Conservation (phyloP, 2,329 filamentous ascomycete species). For the Stylonectria norvegica region DNA sequence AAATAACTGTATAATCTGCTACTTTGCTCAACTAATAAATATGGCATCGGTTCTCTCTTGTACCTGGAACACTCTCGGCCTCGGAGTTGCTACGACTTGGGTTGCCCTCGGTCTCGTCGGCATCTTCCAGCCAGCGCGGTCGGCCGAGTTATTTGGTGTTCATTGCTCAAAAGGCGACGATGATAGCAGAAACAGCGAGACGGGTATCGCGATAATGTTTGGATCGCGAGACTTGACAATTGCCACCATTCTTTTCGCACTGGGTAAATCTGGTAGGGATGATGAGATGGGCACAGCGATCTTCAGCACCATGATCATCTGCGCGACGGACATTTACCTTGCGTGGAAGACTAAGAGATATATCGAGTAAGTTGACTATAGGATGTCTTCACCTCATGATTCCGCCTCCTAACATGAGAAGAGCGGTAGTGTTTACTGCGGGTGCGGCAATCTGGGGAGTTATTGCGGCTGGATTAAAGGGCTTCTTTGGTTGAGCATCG, state of each 20-base stretch:
- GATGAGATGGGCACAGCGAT: conserved; percentile 18
- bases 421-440: neutral
- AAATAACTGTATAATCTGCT: no score
- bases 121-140: conserved; percentile 6
- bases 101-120: conserved; percentile 12
- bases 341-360: conserved; percentile 9
- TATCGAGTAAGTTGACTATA: conserved; percentile 8
- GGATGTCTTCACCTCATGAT: neutral
- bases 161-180: neutral
- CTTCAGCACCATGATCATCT: conserved; percentile 14
- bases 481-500: no score
- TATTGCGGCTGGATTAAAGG: conserved; percentile 9
- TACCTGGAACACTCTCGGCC: conserved; percentile 18
- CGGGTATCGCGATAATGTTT: conserved; percentile 2
- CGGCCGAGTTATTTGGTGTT: conserved; percentile 16
- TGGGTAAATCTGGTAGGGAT: conserved; percentile 5
- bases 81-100: conserved; percentile 17
- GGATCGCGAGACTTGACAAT: conserved; percentile 15
- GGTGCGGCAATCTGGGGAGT: conserved; percentile 8
- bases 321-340: conserved; percentile 16
- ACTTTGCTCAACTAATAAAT: no score
- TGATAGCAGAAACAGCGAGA: neutral
- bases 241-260: conserved; percentile 7
- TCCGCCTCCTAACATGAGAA: neutral
- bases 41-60: conserved; percentile 7